A percentile compares a stretch with the other conserved stretches of the same genome.
These are phyloP conservation scores for Oryza nivara DNA, from an alignment of 176 grass and related monocot genomes.

Conservation along the genomic window DNA sequence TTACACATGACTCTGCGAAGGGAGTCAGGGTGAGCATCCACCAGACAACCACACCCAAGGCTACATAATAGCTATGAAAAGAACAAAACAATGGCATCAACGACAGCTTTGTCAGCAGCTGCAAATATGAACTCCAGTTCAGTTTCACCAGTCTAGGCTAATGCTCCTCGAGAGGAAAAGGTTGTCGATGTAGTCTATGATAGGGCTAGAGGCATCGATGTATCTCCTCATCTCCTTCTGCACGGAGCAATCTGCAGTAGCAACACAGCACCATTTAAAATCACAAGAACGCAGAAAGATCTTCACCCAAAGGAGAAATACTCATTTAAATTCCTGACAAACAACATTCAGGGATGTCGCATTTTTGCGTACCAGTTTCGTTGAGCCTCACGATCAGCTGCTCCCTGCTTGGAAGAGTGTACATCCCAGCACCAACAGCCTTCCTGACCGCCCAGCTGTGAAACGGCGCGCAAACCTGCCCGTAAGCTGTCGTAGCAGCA, in stretches of 20 bases:
- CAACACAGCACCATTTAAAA: neutral
- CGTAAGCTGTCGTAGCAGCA: slow-evolving; percentile 88
- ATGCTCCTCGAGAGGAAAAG: slow-evolving; percentile 89
- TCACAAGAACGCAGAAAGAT: neutral
- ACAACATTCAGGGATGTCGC: neutral
- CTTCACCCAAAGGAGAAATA: neutral
- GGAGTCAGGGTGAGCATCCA: slow-evolving; percentile 33
- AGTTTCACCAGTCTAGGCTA: slow-evolving; percentile 87
- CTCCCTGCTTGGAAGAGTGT: slow-evolving; percentile 85
- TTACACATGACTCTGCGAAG: slow-evolving; percentile 31
- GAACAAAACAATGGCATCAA: slow-evolving; percentile 39
- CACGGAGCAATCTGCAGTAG: slow-evolving; percentile 73
- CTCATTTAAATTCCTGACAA: neutral
- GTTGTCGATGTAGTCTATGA: slow-evolving; percentile 88
- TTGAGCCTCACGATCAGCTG: slow-evolving; percentile 77
- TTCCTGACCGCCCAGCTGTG: slow-evolving; percentile 93
- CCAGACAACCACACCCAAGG: slow-evolving; percentile 26
- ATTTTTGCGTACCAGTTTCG: slow-evolving; percentile 62
- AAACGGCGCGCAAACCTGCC: slow-evolving; percentile 92
- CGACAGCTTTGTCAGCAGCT: slow-evolving; percentile 12
- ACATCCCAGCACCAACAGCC: slow-evolving; percentile 92
- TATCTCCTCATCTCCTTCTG: slow-evolving; percentile 85
- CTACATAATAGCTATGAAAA: slow-evolving; percentile 35
- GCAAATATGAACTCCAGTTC: slow-evolving; percentile 31
- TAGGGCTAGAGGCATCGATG: too few species aligned